Percentiles rank a stretch among this genome's conserved stretches.
Evolutionary conservation across 2,329 filamentous ascomycete genomes (phyloP).

Genomic region (Colletotrichum lupini): DNA sequence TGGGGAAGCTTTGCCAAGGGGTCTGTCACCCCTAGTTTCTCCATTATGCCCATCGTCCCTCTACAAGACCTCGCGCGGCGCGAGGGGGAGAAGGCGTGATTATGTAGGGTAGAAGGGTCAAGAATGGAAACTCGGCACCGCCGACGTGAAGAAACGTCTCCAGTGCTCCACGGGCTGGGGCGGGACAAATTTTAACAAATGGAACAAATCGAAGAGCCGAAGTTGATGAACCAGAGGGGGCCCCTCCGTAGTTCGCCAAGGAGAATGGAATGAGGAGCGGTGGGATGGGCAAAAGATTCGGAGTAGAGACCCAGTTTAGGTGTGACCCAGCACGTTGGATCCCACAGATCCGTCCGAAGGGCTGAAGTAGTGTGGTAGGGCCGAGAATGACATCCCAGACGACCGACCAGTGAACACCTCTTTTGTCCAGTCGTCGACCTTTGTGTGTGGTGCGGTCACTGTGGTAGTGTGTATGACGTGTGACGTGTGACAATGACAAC

Average conservation of each 20-base stretch:
- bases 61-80: conserved; percentile 10
- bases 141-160: conserved; percentile 14
- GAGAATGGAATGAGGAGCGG: neutral
- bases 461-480: neutral
- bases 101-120: conserved; percentile 18
- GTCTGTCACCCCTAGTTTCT: conserved; percentile 31
- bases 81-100: conserved; percentile 18
- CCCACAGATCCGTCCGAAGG: conserved; percentile 8
- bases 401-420: neutral
- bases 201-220: neutral
- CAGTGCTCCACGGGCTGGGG: conserved; percentile 16
- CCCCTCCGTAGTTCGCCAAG: neutral
- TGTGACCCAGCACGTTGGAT: conserved; percentile 22
- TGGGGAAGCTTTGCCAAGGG: conserved; percentile 26
- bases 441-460: neutral
- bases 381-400: conserved; percentile 4
- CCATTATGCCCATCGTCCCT: conserved; percentile 33
- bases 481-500: neutral
- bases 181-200: neutral
- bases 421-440: neutral
- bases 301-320: conserved; percentile 15
- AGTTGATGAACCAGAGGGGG: neutral
- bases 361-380: neutral
- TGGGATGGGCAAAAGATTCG: conserved; percentile 6
- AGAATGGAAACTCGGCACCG: conserved; percentile 21